Percentiles rank a stretch among this genome's conserved stretches.
phyloP scores from a whole-genome alignment of 345 rosid species.

The Adansonia digitata region DNA sequence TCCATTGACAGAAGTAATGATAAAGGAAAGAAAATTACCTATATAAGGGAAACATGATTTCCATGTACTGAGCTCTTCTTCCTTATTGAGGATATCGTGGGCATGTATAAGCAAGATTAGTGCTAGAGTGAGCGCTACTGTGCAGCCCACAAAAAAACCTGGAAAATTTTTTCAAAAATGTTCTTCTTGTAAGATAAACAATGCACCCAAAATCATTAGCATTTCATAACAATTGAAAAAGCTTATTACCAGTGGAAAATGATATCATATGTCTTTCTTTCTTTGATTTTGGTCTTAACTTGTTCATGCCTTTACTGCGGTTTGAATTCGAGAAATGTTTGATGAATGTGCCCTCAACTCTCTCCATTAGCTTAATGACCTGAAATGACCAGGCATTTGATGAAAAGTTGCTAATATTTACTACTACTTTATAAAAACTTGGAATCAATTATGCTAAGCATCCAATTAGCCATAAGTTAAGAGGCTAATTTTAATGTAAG shows the following conservation, averaged over 20 bases:
- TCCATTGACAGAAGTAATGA: too few relatives aligned
- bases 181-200: too few relatives aligned
- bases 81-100: background rate
- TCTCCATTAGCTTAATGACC: conserved; percentile 24
- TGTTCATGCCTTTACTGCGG: conserved; percentile 50
- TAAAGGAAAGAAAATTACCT: too few relatives aligned
- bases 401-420: too few relatives aligned
- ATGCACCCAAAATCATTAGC: too few relatives aligned
- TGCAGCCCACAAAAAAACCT: conserved; percentile 58
- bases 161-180: too few relatives aligned
- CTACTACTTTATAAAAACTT: too few relatives aligned
- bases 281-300: conserved; percentile 47
- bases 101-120: conserved; percentile 27
- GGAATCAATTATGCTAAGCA: too few relatives aligned
- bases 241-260: conserved; percentile 53
- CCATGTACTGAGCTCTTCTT: conserved; percentile 19
- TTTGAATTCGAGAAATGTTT: conserved; percentile 57
- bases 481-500: too few relatives aligned
- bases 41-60: conserved; percentile 53
- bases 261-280: conserved; percentile 51
- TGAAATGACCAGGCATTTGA: too few relatives aligned
- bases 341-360: conserved; percentile 55
- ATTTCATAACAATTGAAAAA: too few relatives aligned
- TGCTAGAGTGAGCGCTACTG: conserved; percentile 41
- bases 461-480: too few relatives aligned